A percentile compares a stretch with the other conserved stretches of the same genome.
Evolutionary conservation across 2,329 filamentous ascomycete species (phyloP).

Genomic region (Penicillium oxalicum): DNA sequence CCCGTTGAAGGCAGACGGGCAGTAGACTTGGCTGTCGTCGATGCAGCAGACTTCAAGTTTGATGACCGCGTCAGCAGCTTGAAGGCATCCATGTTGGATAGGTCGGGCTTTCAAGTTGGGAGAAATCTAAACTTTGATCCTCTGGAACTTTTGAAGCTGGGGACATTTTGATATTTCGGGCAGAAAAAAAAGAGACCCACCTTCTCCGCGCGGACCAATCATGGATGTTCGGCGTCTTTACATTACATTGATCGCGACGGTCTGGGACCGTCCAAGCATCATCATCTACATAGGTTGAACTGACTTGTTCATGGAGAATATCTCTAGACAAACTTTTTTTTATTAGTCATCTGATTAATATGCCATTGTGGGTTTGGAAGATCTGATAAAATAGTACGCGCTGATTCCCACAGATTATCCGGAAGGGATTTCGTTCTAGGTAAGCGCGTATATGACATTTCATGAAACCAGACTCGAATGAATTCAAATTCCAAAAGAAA

Average conservation of each 20-base stretch:
- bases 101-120: slow-evolving; percentile 4
- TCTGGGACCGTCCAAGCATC: not conserved
- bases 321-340: too few relatives aligned
- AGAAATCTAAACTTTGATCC: not conserved
- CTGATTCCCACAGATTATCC: too few relatives aligned
- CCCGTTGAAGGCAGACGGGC: slow-evolving; percentile 37
- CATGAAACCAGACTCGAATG: slow-evolving; percentile 2
- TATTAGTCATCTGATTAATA: too few relatives aligned
- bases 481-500: slow-evolving; percentile 16
- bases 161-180: slow-evolving; percentile 15
- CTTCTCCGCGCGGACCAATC: slow-evolving; percentile 30
- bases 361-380: too few relatives aligned
- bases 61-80: slow-evolving; percentile 42
- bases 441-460: too few relatives aligned
- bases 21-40: slow-evolving; percentile 22
- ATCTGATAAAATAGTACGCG: too few relatives aligned
- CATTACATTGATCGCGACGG: not conserved
- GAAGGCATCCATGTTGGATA: slow-evolving; percentile 40
- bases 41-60: slow-evolving; percentile 33
- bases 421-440: too few relatives aligned
- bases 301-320: too few relatives aligned
- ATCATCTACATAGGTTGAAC: too few relatives aligned
- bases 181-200: slow-evolving; percentile 24
- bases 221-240: slow-evolving; percentile 9
- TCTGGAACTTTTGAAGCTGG: not conserved